Evolutionary conservation across 2,329 filamentous ascomycete species (phyloP).

Genomic region (Ceratocystis ficicola): DNA sequence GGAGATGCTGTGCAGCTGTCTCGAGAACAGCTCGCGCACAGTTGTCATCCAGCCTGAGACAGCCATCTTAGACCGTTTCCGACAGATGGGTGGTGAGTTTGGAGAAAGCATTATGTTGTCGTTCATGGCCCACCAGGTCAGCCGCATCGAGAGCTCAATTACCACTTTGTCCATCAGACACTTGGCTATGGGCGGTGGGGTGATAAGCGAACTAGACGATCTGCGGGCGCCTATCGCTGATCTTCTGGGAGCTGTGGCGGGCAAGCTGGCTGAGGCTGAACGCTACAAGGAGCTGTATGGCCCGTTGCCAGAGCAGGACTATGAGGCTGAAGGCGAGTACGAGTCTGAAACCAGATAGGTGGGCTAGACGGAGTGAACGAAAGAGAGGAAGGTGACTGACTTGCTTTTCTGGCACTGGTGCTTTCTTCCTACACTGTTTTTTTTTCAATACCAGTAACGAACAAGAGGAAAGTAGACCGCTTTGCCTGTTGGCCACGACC

Average conservation of each 20-base stretch:
- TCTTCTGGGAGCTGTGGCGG: slow-evolving; percentile 50
- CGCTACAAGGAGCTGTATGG: slow-evolving; percentile 46
- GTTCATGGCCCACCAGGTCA: slow-evolving; percentile 90
- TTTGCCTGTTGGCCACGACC: background rate
- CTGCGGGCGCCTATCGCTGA: slow-evolving; percentile 67
- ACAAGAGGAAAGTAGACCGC: background rate
- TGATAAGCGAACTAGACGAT: slow-evolving; percentile 51
- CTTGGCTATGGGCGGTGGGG: slow-evolving; percentile 56
- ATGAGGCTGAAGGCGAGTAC: background rate
- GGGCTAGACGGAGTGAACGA: too few relatives aligned
- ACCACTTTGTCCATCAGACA: slow-evolving; percentile 69
- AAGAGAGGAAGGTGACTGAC: too few relatives aligned
- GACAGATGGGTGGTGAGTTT: slow-evolving; percentile 62
- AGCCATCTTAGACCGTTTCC: slow-evolving; percentile 60
- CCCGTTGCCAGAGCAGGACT: slow-evolving; percentile 27
- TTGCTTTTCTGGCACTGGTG: background rate
- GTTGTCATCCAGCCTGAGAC: slow-evolving; percentile 61
- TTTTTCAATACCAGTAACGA: background rate
- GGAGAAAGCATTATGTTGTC: slow-evolving; percentile 79
- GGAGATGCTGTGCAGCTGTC: slow-evolving; percentile 80
- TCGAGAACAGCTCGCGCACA: slow-evolving; percentile 48
- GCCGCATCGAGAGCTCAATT: slow-evolving; percentile 71
- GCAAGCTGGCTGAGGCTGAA: slow-evolving; percentile 52
- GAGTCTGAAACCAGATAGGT: background rate
- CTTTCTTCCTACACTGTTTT: background rate